Evolutionary conservation across 1,284 basidiomycete genomes (phyloP).

Genomic region (Ustilago sp.): DNA sequence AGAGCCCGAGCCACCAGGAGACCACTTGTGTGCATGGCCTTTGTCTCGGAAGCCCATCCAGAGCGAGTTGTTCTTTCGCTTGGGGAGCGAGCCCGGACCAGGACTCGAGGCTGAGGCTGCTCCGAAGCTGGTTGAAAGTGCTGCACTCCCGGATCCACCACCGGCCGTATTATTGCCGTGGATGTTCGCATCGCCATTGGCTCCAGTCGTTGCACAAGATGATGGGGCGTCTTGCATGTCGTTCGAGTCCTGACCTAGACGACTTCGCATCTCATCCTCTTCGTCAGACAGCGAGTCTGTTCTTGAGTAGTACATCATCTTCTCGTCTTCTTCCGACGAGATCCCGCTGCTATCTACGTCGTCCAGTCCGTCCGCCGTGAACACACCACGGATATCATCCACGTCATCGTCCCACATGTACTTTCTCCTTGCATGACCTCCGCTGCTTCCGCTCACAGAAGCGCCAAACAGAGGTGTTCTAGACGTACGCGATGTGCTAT

Average conservation of each 20-base stretch:
- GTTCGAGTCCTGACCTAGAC: neutral
- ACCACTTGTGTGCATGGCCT: conserved; percentile 45
- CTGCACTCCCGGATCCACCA: neutral
- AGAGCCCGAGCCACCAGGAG: conserved; percentile 17
- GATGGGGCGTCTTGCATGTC: conserved; percentile 15
- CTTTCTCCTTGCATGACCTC: conserved; percentile 24
- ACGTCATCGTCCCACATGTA: conserved; percentile 55
- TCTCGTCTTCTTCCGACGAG: conserved; percentile 40
- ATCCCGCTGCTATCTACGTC: conserved; percentile 36
- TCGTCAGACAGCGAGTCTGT: conserved; percentile 35
- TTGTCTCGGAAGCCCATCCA: conserved; percentile 54
- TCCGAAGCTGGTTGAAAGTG: conserved; percentile 22
- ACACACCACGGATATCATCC: conserved; percentile 49
- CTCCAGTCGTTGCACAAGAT: neutral
- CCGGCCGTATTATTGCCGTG: neutral
- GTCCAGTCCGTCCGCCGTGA: conserved; percentile 35
- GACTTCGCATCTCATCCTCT: conserved; percentile 28
- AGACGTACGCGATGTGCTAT: conserved; percentile 10
- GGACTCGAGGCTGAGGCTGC: neutral
- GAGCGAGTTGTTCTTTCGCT: conserved; percentile 41
- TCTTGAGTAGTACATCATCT: conserved; percentile 50
- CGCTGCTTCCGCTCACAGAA: neutral
- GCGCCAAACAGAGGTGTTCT: conserved; percentile 36
- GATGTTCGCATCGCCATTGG: neutral
- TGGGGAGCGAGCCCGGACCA: conserved; percentile 27